Evolutionary conservation across 1,139 yeast species (phyloP).

Genomic region (Groenewaldozyma auringiensis): DNA sequence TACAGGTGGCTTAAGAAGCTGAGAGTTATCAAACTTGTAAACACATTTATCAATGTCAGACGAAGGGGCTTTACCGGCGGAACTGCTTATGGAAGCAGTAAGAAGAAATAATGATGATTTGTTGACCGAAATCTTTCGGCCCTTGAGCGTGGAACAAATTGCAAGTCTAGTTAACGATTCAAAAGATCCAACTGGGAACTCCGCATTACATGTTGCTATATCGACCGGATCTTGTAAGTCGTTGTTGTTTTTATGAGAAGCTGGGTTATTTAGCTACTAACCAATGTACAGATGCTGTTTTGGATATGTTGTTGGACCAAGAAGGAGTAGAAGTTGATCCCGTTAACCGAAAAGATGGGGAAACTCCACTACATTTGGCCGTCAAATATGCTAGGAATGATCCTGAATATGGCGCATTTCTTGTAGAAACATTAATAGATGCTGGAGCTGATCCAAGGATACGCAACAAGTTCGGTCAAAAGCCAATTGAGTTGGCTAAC

Average conservation of each 20-base stretch:
- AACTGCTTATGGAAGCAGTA: slow-evolving; percentile 79
- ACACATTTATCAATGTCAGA: slow-evolving; percentile 15
- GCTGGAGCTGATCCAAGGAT: slow-evolving; percentile 83
- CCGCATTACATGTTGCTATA: slow-evolving; percentile 77
- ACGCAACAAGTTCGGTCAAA: slow-evolving; percentile 52
- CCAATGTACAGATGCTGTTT: slow-evolving; percentile 43
- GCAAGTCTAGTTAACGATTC: slow-evolving; percentile 62
- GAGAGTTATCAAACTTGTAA: too few species aligned
- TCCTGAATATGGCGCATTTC: slow-evolving; percentile 76
- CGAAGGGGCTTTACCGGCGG: slow-evolving; percentile 69
- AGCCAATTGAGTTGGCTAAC: slow-evolving; percentile 62
- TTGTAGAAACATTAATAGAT: slow-evolving; percentile 74
- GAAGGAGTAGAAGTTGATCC: slow-evolving; percentile 93
- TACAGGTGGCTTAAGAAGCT: too few species aligned
- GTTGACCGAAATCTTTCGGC: slow-evolving; percentile 43
- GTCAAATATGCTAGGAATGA: slow-evolving; percentile 69
- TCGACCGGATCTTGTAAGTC: slow-evolving; percentile 59
- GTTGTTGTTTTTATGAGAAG: background rate
- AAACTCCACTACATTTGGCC: slow-evolving; percentile 85
- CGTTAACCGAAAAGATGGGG: slow-evolving; percentile 58
- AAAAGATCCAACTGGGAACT: slow-evolving; percentile 72
- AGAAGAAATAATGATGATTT: slow-evolving; percentile 84
- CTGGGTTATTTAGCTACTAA: background rate
- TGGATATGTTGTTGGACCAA: slow-evolving; percentile 74
- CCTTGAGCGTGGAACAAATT: slow-evolving; percentile 30